These are phyloP conservation scores for Dispira parvispora DNA, from an alignment of 192 early-diverging fungal species.

Conservation along the genomic window DNA sequence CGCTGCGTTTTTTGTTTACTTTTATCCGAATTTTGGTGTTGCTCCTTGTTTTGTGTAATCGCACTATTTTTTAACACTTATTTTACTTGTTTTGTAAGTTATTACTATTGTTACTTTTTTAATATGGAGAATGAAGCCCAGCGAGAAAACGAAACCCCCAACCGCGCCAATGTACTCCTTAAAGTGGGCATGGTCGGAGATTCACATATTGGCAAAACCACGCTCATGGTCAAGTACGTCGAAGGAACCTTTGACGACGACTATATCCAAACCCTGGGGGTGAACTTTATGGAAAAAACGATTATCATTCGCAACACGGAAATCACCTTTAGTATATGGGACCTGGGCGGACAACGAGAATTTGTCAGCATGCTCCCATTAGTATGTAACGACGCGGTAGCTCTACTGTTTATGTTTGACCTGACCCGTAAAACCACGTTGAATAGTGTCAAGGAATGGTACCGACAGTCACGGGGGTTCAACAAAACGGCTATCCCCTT, in stretches of 20 bases:
- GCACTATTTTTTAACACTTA: no score
- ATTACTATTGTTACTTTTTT: no score
- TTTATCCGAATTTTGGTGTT: no score
- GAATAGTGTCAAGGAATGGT: conserved; percentile 93
- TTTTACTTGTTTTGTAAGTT: no score
- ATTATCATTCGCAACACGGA: conserved; percentile 75
- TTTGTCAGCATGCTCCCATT: conserved; percentile 95
- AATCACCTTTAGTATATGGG: conserved; percentile 96
- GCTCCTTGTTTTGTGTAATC: no score
- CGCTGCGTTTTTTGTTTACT: no score
- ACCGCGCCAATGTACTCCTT: conserved; percentile 47
- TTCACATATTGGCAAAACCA: conserved; percentile 90
- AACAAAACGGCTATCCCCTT: conserved; percentile 94
- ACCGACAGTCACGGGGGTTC: conserved; percentile 84
- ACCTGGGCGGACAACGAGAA: conserved; percentile 89
- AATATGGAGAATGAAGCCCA: background rate
- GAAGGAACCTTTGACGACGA: conserved; percentile 89
- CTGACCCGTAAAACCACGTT: conserved; percentile 77
- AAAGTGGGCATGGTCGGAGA: conserved; percentile 96
- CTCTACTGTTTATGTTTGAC: conserved; percentile 94
- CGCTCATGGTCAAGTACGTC: conserved; percentile 94
- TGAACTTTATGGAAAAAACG: conserved; percentile 96
- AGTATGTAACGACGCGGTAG: conserved; percentile 92
- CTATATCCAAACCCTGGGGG: conserved; percentile 90
- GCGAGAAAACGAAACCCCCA: background rate